Evolutionary conservation across 1,284 basidiomycete genomes (phyloP).

Genomic region (Puccinia novopanici): DNA sequence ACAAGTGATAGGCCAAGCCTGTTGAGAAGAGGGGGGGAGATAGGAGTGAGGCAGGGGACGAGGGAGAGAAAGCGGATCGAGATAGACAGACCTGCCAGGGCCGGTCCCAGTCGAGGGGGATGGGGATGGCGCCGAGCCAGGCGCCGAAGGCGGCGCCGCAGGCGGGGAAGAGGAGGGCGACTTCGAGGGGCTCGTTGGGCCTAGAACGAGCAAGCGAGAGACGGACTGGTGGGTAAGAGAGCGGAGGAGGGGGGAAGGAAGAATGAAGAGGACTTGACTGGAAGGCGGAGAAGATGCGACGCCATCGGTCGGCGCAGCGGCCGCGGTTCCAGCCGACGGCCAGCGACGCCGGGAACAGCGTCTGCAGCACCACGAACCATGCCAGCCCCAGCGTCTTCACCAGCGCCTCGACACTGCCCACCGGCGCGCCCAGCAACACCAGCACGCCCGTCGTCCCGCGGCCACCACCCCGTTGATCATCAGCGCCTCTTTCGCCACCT

Average conservation of each 20-base stretch:
- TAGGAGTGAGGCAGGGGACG: not conserved
- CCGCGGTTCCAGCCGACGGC: constrained; percentile 65
- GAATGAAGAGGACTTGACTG: constrained; percentile 66
- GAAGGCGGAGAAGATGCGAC: constrained; percentile 74
- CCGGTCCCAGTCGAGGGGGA: constrained; percentile 90
- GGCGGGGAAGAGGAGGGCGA: constrained; percentile 75
- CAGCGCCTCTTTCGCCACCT: constrained; percentile 65
- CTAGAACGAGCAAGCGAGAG: constrained; percentile 61
- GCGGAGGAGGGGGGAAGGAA: not conserved
- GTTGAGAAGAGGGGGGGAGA: not conserved
- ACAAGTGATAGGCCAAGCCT: constrained; percentile 55
- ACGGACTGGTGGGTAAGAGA: not conserved
- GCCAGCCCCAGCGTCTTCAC: constrained; percentile 17
- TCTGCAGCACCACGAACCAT: not conserved
- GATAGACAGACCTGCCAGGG: constrained; percentile 80
- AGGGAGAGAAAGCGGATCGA: not conserved
- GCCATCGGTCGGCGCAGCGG: constrained; percentile 63
- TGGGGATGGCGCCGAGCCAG: constrained; percentile 77
- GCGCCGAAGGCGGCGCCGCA: constrained; percentile 72
- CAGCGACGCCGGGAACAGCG: constrained; percentile 70
- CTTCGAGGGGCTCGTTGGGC: constrained; percentile 69
- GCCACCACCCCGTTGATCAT: constrained; percentile 65
- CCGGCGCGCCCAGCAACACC: constrained; percentile 72
- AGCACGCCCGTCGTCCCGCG: constrained; percentile 64
- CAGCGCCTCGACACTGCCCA: constrained; percentile 62